phyloP scores from a whole-genome alignment of 768 basidiomycete species.

The Pulveroboletus ravenelii region DNA sequence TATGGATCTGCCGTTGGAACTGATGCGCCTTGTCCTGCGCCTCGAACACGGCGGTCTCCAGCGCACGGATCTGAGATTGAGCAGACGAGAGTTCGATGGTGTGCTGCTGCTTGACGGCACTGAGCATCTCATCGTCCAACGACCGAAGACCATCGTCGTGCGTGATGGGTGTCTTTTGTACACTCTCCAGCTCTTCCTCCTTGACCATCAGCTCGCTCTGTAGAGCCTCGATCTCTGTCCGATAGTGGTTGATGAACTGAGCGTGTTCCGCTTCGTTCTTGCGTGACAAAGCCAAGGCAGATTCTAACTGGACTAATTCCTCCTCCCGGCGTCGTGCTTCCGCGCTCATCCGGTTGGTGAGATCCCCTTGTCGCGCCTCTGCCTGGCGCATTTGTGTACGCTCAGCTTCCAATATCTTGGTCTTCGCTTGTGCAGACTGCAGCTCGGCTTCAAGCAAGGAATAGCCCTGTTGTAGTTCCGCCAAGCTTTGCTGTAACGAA shows the following conservation, averaged over 20 bases:
- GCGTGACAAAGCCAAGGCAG: slow-evolving; percentile 47
- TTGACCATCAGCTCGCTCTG: slow-evolving; percentile 55
- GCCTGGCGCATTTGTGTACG: slow-evolving; percentile 57
- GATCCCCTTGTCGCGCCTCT: slow-evolving; percentile 48
- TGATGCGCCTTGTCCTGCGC: slow-evolving; percentile 65
- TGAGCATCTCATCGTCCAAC: slow-evolving; percentile 70
- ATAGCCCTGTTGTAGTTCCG: slow-evolving; percentile 61
- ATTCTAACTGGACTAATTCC: slow-evolving; percentile 48
- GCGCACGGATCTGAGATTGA: slow-evolving; percentile 70
- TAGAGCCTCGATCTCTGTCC: slow-evolving; percentile 68
- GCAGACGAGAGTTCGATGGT: slow-evolving; percentile 75
- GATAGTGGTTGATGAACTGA: slow-evolving; percentile 57
- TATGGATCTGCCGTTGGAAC: slow-evolving; percentile 61
- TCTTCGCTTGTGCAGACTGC: slow-evolving; percentile 46
- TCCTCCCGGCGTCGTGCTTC: slow-evolving; percentile 46
- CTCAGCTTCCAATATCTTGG: slow-evolving; percentile 61
- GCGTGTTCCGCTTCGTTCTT: slow-evolving; percentile 55
- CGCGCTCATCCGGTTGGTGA: slow-evolving; percentile 50
- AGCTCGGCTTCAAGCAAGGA: slow-evolving; percentile 59
- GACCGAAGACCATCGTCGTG: slow-evolving; percentile 43
- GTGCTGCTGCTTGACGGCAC: slow-evolving; percentile 67
- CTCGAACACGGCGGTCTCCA: slow-evolving; percentile 71
- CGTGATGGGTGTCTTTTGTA: slow-evolving; percentile 41
- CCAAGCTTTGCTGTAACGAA: slow-evolving; percentile 44
- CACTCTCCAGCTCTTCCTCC: slow-evolving; percentile 62